Conservation (phyloP, 345 rosid genomes). For the Viola odorata region DNA sequence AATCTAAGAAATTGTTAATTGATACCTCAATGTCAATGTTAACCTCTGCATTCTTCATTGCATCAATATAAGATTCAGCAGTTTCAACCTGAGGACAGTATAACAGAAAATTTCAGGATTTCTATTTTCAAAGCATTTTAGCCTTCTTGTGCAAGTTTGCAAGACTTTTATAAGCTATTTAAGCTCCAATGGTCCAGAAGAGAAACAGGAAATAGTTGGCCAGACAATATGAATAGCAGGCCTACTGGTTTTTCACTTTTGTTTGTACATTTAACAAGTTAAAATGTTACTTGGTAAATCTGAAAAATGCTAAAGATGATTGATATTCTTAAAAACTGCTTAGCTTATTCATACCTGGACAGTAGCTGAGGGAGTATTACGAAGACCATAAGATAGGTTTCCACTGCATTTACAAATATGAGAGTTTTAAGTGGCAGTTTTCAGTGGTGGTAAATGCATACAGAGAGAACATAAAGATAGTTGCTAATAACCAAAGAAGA, state of each 20-base stretch:
- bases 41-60: background rate
- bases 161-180: too few species aligned
- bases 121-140: background rate
- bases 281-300: too few species aligned
- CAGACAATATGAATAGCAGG: too few species aligned
- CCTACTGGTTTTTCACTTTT: too few species aligned
- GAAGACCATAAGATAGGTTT: slow-evolving; percentile 73
- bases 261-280: too few species aligned
- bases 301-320: too few species aligned
- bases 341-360: too few species aligned
- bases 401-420: slow-evolving; percentile 50
- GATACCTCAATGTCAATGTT: background rate
- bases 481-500: background rate
- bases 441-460: background rate
- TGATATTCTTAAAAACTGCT: too few species aligned
- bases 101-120: background rate
- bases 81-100: background rate
- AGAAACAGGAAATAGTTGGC: too few species aligned
- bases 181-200: too few species aligned
- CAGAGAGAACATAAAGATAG: background rate
- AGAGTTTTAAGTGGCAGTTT: slow-evolving; percentile 8
- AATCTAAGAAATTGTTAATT: background rate
- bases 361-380: slow-evolving; percentile 65
- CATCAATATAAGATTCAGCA: background rate
- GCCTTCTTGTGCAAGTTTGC: too few species aligned